Percentiles rank a stretch among this genome's conserved stretches.
These are phyloP conservation scores for Paramecium sexaurelia DNA, from an alignment of 73 alveolate genomes.

Conservation along the genomic window DNA sequence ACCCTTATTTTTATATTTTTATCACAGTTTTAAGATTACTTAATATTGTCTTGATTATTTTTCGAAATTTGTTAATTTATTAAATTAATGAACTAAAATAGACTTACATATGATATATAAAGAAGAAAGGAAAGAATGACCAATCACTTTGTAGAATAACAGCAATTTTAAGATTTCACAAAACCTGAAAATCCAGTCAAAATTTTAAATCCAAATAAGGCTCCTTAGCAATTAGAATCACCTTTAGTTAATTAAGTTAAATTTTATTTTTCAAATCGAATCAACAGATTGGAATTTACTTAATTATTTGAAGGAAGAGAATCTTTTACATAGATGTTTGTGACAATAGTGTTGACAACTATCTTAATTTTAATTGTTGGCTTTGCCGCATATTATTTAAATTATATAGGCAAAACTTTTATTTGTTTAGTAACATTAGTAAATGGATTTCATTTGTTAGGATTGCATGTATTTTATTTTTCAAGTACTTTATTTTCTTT, in stretches of 20 bases:
- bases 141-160: neutral
- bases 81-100: neutral
- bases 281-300: neutral
- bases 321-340: neutral
- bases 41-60: neutral
- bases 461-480: conserved; percentile 3
- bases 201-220: conserved; percentile 14
- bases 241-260: neutral
- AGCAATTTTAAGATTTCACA: neutral
- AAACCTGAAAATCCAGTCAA: conserved; percentile 10
- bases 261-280: neutral
- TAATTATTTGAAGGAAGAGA: conserved; percentile 20
- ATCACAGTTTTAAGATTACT: neutral
- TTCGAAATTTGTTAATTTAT: neutral
- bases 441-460: conserved; percentile 39
- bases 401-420: conserved; percentile 29
- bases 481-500: neutral
- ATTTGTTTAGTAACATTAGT: neutral
- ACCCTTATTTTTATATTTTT: neutral
- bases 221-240: conserved; percentile 12
- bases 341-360: neutral
- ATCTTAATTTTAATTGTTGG: neutral
- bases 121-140: conserved; percentile 29
- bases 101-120: neutral
- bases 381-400: neutral